Base-by-base conservation (phyloP, 441 rosid genomes). In the Gossypium trilobum region DNA sequence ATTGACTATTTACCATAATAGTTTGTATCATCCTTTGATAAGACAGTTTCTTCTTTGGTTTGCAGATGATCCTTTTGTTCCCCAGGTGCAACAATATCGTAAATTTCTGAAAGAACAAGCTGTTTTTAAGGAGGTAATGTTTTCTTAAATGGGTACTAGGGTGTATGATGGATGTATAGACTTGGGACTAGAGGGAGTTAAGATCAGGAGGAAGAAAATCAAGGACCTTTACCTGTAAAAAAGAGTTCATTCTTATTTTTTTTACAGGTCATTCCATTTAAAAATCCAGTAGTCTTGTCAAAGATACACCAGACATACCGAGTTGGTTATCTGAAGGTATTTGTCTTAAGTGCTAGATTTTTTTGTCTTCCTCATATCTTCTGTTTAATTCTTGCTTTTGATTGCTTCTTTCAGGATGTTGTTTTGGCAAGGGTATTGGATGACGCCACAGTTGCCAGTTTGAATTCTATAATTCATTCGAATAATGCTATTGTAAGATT, bases 301-400 rank as follows among this genome's bases (percentile, higher is more conserved):
- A 96, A 90, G 89, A 91, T 96, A 83, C 99, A 96, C 77, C 97
- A 91, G 81, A 96, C 99, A 0, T 93, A 91, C 71, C 88, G 97
- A 89, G 88, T 95, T 84, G 97, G 98, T 76, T 95, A 89, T 84
- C 78, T 95, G 80, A 93, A 95, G 97, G 99, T 93, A 60, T 77
- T 80, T 73, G 60, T 78, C 71, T 71, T 62, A 50, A 73, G 58
- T 50, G 72, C 56, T 70, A 2, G 62, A 57, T 57, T 70, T 66
- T 14, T 42, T 68, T 25, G 1, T 33, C 60, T 29, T 29, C 27
- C 55, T 44, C 52, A 27, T 33, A 42, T 61, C 29, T 68, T 73
- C 44, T 7, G 17, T 65, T 57, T 62, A 77, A 72, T 67, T 80
- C 79, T 85, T 68, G 84, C 70, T 67, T 68, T 63, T 1, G 59